Evolutionary conservation across 768 basidiomycete genomes (phyloP), one percentile per base, ranked within the genome.

Genomic region (Russula ochroleuca): DNA sequence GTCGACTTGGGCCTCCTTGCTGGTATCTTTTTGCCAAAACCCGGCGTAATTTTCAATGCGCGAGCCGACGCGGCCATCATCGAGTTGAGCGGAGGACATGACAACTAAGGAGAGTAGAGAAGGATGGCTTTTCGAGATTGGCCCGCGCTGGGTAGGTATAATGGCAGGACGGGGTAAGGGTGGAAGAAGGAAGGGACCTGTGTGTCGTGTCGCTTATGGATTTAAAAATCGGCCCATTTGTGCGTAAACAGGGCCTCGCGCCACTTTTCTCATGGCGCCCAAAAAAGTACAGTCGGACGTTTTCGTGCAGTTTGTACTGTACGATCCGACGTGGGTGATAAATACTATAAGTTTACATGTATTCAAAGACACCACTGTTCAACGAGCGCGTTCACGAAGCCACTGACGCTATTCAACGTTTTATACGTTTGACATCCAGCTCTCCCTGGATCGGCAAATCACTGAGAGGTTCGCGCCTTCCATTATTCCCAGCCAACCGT

Each of bases 1-100:
- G 74, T 92, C 83, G 14, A 75, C 77, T 5, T 80, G 78, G 54
- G 73, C 76, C 76, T 98, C 94, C 70, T 87, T 81, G 17, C 75
- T 75, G 35, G 85, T 78, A 74, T 96, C 89, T 73, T 88, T 87
- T 67, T 94, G 82, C 95, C 96, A 99, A 78, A 92, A 94, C 71
- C 84, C 85, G 69, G 88, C 88, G 78, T 99, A 98, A 75, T 85
- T 86, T 73, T 84, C 85, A 51, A 93, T 88, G 53, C 92, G 90
- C 68, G 79, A 76, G 68, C 89, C 69, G 40, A 71, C 71, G 37
- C 73, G 61, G 41, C 76, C 76, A 65, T 74, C 72, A 49, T 65
- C 69, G 15, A 72, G 58, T 45, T 68, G 63, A n/a, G 68, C 53
- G 43, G 70, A 23, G 5, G 65, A 41, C 65, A 63, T 67, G 38